phyloP scores from a whole-genome alignment of 2,329 filamentous ascomycete genomes.

The Neonectria ditissima region DNA sequence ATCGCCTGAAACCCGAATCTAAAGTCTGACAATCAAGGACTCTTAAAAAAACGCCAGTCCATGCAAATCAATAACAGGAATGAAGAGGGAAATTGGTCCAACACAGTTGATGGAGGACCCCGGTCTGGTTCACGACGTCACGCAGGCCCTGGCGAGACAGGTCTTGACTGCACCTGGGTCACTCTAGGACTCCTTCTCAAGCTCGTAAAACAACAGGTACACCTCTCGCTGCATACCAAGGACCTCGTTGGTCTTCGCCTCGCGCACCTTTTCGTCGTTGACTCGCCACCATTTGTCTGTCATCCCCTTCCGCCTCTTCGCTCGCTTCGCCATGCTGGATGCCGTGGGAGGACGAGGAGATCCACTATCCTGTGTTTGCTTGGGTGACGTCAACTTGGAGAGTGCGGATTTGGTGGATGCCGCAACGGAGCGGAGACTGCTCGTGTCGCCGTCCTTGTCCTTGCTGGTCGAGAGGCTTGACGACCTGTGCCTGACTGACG shows the following conservation, averaged over 20 bases:
- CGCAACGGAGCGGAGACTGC: slow-evolving; percentile 67
- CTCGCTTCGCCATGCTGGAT: slow-evolving; percentile 48
- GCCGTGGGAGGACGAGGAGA: slow-evolving; percentile 37
- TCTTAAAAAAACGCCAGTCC: slow-evolving; percentile 39
- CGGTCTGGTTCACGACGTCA: slow-evolving; percentile 12
- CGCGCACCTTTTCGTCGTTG: slow-evolving; percentile 95
- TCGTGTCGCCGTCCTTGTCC: slow-evolving; percentile 61
- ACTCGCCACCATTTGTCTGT: slow-evolving; percentile 94
- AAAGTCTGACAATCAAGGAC: slow-evolving; percentile 8
- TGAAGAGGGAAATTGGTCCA: slow-evolving; percentile 6
- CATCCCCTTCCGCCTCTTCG: slow-evolving; percentile 67
- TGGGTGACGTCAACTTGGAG: slow-evolving; percentile 60
- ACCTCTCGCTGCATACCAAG: slow-evolving; percentile 95
- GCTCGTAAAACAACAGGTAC: slow-evolving; percentile 95
- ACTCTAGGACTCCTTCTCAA: slow-evolving; percentile 65
- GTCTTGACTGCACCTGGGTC: background rate
- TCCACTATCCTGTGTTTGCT: slow-evolving; percentile 40
- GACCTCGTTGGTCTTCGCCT: slow-evolving; percentile 92
- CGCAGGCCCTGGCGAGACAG: slow-evolving; percentile 7
- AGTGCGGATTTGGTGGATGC: slow-evolving; percentile 67
- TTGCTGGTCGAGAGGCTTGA: slow-evolving; percentile 43
- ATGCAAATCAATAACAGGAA: slow-evolving; percentile 37
- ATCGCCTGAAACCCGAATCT: slow-evolving; percentile 6
- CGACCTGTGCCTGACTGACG: slow-evolving; percentile 43
- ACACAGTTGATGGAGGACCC: slow-evolving; percentile 7